A percentile compares a stretch with the other conserved stretches of the same genome.
Evolutionary conservation across 345 rosid species (phyloP).

Genomic region (Citrus reticulata): DNA sequence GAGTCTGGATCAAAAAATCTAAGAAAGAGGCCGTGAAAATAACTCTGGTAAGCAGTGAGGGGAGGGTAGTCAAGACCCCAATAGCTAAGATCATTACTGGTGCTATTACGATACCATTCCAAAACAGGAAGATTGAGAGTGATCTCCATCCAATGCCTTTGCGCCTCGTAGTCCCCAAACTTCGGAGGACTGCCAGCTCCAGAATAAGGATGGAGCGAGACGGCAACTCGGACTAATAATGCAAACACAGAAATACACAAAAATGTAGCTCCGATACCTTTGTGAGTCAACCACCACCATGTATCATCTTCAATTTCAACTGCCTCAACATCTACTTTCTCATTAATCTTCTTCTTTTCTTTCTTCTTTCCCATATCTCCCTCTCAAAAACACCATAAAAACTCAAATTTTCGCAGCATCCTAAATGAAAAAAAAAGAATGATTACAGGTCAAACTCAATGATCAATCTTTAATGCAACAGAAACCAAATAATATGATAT

Average conservation of each 20-base stretch:
- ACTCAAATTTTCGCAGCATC: not conserved
- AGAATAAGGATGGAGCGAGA: constrained; percentile 73
- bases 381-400: not conserved
- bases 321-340: constrained; percentile 6
- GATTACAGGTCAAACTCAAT: not conserved
- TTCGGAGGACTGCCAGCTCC: constrained; percentile 81
- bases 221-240: constrained; percentile 59
- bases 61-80: constrained; percentile 99
- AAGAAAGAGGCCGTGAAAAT: constrained; percentile 69
- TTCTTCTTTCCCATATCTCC: constrained; percentile 24
- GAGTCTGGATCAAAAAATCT: constrained; percentile 62
- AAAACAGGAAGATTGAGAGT: constrained; percentile 61
- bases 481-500: not conserved
- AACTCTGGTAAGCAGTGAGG: constrained; percentile 93
- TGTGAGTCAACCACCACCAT: constrained; percentile 43
- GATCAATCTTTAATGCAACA: not conserved
- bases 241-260: constrained; percentile 59
- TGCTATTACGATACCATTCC: constrained; percentile 75
- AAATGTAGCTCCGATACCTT: constrained; percentile 43
- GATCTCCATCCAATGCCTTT: constrained; percentile 98
- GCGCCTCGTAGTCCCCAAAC: constrained; percentile 95
- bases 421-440: not conserved
- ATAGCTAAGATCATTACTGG: constrained; percentile 66
- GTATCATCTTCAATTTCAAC: constrained; percentile 3
- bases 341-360: constrained; percentile 10